Base-by-base conservation (phyloP, 176 grass and related monocot genomes). In the barley (Hordeum vulgare) region DNA sequence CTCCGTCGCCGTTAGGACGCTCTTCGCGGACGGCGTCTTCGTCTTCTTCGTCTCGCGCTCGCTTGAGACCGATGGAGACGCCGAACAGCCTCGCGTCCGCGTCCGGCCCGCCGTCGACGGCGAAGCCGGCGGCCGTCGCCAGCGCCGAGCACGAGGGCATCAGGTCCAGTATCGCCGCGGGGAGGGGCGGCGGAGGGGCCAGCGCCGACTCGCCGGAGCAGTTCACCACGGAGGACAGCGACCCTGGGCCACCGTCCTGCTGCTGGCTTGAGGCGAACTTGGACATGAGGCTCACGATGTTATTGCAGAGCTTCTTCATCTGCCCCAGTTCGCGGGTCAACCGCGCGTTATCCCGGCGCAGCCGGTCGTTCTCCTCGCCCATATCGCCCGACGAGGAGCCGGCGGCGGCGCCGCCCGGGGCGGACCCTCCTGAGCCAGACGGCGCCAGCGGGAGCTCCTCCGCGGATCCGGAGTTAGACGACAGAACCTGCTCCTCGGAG, bases 251-350 rank as follows among this genome's bases (percentile, higher is more conserved):
- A 27, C 47, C 47, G 47, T 83, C 81, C 14, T 29, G 56, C 33
- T 86, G 89, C 84, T 89, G 84, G 40, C 76, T 85, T 20, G 91
- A 23, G 69, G 88, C 81, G 62, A 85, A 96, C 74, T 91, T 96
- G 47, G 89, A 91, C 94, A 96, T 93, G 67, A 96, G 94, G 59
- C 89, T 76, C n/a, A 96, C 8, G 70, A 96, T 96, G 73, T 96
- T 96, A 61, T 89, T 91, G 76, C 94, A 96, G 29, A 96, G 89
- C 82, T 91, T 96, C 84, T 96, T 96, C 91, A 96, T 96, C 74
- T 96, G 88, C 0, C 88, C 84, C 9, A 96, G 83, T 77, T 96
- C 94, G n/a, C 94, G 94, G 40, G 81, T 91, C 37, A 96, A 78
- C 44, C 90, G 84, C 42, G 78, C 35, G 84, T 96, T 96, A 68